These are phyloP conservation scores for Neoboletus brunneissimus DNA, from an alignment of 768 basidiomycete species.

Conservation along the genomic window DNA sequence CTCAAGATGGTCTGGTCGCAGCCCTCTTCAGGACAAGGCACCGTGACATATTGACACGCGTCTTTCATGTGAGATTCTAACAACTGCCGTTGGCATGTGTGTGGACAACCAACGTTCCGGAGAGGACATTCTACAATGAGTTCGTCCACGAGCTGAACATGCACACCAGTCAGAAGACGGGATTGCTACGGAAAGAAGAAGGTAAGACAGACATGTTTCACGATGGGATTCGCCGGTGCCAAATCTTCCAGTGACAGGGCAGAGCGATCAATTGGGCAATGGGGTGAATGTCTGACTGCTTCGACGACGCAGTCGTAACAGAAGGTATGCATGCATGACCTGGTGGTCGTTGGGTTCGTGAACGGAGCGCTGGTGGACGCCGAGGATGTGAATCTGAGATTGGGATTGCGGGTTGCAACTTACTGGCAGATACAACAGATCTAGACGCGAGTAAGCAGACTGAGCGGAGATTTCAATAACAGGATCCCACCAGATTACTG, in stretches of 20 bases:
- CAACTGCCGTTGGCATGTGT: slow-evolving; percentile 66
- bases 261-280: slow-evolving; percentile 85
- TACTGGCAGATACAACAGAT: slow-evolving; percentile 79
- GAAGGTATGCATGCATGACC: slow-evolving; percentile 81
- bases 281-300: slow-evolving; percentile 62
- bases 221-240: slow-evolving; percentile 65
- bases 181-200: slow-evolving; percentile 1
- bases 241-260: slow-evolving; percentile 59
- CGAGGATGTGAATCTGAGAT: slow-evolving; percentile 7
- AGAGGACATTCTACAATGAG: slow-evolving; percentile 71
- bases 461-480: not conserved
- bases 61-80: slow-evolving; percentile 61
- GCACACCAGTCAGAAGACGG: slow-evolving; percentile 3
- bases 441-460: slow-evolving; percentile 36
- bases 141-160: slow-evolving; percentile 74
- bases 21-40: slow-evolving; percentile 46
- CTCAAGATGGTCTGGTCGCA: slow-evolving; percentile 46
- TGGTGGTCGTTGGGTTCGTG: slow-evolving; percentile 69
- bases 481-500: slow-evolving; percentile 56
- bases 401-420: slow-evolving; percentile 4
- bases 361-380: slow-evolving; percentile 57
- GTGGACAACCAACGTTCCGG: slow-evolving; percentile 52
- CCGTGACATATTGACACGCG: slow-evolving; percentile 55
- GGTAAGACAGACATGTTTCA: slow-evolving; percentile 49
- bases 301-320: slow-evolving; percentile 77